Percentiles rank a stretch among this genome's conserved stretches.
Evolutionary conservation across 805 yeast genomes (phyloP).

Genomic region (Ogataea chonburiensis): DNA sequence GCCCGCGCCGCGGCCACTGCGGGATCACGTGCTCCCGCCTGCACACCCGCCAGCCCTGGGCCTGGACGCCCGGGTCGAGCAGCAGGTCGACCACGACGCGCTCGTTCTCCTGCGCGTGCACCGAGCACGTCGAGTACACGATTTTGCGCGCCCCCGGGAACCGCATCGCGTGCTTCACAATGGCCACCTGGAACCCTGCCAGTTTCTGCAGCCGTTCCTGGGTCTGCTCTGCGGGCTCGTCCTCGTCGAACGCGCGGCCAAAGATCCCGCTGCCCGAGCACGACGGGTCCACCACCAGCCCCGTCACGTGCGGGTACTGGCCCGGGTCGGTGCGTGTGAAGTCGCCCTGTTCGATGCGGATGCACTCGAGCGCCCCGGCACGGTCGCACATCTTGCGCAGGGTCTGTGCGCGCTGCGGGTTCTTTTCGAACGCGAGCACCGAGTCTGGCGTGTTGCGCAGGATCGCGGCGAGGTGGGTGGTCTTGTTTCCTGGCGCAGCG

Average conservation of each 20-base stretch:
- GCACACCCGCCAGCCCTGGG: constrained; percentile 73
- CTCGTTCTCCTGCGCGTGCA: constrained; percentile 93
- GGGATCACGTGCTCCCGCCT: constrained; percentile 67
- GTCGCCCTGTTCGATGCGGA: constrained; percentile 49
- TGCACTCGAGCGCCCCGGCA: constrained; percentile 61
- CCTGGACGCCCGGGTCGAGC: constrained; percentile 59
- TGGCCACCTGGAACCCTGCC: constrained; percentile 82
- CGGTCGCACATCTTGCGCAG: constrained; percentile 72
- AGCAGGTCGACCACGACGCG: constrained; percentile 81
- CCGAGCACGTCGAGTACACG: constrained; percentile 93
- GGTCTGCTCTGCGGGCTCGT: constrained; percentile 42
- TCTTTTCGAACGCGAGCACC: constrained; percentile 87
- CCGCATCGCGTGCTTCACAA: constrained; percentile 82
- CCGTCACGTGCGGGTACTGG: constrained; percentile 66
- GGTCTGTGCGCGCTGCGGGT: constrained; percentile 65
- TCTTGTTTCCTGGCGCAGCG: constrained; percentile 98
- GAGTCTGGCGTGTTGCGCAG: constrained; percentile 41
- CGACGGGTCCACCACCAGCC: constrained; percentile 90
- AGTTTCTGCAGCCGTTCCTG: constrained; percentile 67
- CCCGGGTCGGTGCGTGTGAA: constrained; percentile 60
- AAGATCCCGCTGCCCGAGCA: constrained; percentile 98
- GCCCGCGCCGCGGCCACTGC: constrained; percentile 84
- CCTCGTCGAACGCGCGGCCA: constrained; percentile 74
- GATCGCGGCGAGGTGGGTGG: constrained; percentile 83
- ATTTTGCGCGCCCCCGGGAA: constrained; percentile 77